Evolutionary conservation across 179 eudicot genomes (phyloP).

Genomic region (Beta lomatogona): DNA sequence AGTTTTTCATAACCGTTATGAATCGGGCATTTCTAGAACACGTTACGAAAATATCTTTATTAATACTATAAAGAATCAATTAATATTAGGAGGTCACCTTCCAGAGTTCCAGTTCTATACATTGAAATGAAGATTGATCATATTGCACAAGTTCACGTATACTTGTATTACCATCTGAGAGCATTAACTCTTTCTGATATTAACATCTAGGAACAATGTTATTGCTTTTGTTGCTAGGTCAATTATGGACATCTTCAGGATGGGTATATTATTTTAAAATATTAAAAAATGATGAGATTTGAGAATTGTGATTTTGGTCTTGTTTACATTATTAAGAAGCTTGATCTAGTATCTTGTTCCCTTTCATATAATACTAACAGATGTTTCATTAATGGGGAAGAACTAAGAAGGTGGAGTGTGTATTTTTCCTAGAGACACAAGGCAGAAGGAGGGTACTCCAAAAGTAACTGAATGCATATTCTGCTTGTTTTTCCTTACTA

Average conservation of each 20-base stretch:
- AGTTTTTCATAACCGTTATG: too few species aligned
- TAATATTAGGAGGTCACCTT: too few species aligned
- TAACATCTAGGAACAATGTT: constrained; percentile 15
- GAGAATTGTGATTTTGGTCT: neutral
- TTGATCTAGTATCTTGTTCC: constrained; percentile 8
- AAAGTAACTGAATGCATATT: constrained; percentile 24
- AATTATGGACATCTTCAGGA: constrained; percentile 5
- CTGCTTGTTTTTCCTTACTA: constrained; percentile 7
- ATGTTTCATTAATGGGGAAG: neutral
- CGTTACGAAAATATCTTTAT: too few species aligned
- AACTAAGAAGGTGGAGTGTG: constrained; percentile 2
- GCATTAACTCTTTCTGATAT: constrained; percentile 13
- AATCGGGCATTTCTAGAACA: too few species aligned
- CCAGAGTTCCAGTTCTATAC: neutral
- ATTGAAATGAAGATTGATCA: too few species aligned
- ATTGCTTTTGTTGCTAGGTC: constrained; percentile 12
- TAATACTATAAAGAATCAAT: too few species aligned
- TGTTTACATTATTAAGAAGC: neutral
- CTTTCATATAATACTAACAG: neutral
- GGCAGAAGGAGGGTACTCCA: constrained; percentile 19
- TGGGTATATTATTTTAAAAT: neutral
- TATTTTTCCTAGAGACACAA: constrained; percentile 19
- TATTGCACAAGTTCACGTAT: neutral
- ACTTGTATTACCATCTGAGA: neutral
- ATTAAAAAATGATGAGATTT: neutral